These are phyloP conservation scores for Mucor plumbeus DNA, from an alignment of 371 early-diverging fungal species.

Conservation along the genomic window DNA sequence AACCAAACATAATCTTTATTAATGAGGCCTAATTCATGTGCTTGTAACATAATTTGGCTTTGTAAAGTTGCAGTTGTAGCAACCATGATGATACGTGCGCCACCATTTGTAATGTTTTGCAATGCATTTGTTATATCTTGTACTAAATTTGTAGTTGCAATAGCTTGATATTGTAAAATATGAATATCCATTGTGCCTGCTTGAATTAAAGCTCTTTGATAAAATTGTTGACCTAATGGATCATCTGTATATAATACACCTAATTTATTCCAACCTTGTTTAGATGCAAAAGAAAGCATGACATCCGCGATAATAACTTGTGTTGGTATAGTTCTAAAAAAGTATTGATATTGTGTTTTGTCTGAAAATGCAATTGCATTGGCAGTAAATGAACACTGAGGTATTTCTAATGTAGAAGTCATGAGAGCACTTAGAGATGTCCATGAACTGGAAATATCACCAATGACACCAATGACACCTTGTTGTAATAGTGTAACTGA, in stretches of 20 bases:
- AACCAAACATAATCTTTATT: slow-evolving; percentile 61
- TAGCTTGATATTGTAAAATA: slow-evolving; percentile 40
- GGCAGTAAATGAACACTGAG: slow-evolving; percentile 62
- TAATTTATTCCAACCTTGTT: slow-evolving; percentile 55
- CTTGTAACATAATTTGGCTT: slow-evolving; percentile 39
- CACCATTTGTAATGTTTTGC: slow-evolving; percentile 37
- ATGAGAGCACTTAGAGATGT: slow-evolving; percentile 60
- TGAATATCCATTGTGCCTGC: slow-evolving; percentile 40
- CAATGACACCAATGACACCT: slow-evolving; percentile 62
- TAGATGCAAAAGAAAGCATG: slow-evolving; percentile 46
- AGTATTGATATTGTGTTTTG: slow-evolving; percentile 49
- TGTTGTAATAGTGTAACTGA: slow-evolving; percentile 61
- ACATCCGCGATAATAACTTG: slow-evolving; percentile 52
- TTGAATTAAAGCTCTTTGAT: slow-evolving; percentile 48
- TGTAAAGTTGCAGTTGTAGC: slow-evolving; percentile 40
- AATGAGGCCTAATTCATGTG: slow-evolving; percentile 39
- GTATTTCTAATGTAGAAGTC: slow-evolving; percentile 56
- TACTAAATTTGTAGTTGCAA: slow-evolving; percentile 25
- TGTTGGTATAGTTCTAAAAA: slow-evolving; percentile 62
- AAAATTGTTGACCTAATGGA: slow-evolving; percentile 56
- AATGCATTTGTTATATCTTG: slow-evolving; percentile 31
- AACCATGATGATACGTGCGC: slow-evolving; percentile 51
- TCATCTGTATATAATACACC: slow-evolving; percentile 54
- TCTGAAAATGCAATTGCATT: slow-evolving; percentile 56
- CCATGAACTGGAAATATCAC: slow-evolving; percentile 59